A percentile compares a stretch with the other conserved stretches of the same genome.
Conservation (phyloP, 2,329 filamentous ascomycete genomes). For the Bertia moriformis region DNA sequence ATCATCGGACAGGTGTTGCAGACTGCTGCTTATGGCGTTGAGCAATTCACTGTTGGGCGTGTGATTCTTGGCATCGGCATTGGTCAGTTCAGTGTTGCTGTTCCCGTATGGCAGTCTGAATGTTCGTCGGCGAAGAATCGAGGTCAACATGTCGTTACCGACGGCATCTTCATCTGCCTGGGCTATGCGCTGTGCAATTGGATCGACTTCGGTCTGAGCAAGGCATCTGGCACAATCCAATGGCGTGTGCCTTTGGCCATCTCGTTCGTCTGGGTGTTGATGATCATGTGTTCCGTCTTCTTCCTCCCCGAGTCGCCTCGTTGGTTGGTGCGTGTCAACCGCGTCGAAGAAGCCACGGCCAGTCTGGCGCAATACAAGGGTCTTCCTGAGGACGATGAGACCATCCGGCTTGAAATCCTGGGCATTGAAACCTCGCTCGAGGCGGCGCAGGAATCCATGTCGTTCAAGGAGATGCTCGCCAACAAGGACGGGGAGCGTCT, state of each 20-base stretch:
- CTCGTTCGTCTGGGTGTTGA: slow-evolving; percentile 13
- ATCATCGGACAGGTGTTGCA: neutral
- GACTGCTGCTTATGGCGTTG: neutral
- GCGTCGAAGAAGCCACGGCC: slow-evolving; percentile 14
- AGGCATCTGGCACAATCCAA: neutral
- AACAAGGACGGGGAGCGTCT: slow-evolving; percentile 33
- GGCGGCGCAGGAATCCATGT: slow-evolving; percentile 17
- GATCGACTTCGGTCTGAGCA: neutral
- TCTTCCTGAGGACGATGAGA: slow-evolving; percentile 17
- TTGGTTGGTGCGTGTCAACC: slow-evolving; percentile 18
- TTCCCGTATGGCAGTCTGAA: neutral
- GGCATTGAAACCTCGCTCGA: slow-evolving; percentile 33
- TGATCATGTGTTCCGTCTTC: slow-evolving; percentile 18
- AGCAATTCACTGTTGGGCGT: neutral
- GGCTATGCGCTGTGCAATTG: slow-evolving; percentile 1
- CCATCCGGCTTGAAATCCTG: slow-evolving; percentile 24
- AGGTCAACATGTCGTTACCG: neutral
- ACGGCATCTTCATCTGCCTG: neutral
- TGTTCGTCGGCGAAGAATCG: neutral
- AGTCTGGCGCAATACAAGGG: slow-evolving; percentile 22
- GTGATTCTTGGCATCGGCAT: neutral
- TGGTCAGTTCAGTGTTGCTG: slow-evolving; percentile 1
- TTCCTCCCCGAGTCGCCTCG: slow-evolving; percentile 18
- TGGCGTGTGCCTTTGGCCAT: slow-evolving; percentile 18
- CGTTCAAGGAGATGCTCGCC: slow-evolving; percentile 23